Evolutionary conservation across 129 eudicot genomes (phyloP), one percentile per base, ranked within the genome.

Genomic region (Flaveria robusta): DNA sequence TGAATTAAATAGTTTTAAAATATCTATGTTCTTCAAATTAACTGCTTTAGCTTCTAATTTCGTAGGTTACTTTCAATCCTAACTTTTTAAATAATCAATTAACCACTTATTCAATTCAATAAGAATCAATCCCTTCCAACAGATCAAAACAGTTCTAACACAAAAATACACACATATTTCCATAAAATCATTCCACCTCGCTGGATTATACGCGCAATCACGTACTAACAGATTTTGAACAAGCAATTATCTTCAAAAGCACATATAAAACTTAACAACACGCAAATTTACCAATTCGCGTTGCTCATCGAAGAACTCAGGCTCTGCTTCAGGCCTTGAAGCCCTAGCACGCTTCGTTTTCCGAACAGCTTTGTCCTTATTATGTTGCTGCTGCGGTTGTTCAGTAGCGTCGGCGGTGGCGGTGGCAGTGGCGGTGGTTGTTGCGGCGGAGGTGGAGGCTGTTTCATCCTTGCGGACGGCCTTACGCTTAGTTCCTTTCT

Each of bases 261-360:
- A 19, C 12, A 56, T 7, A 1, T 9, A 58, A 60, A 26, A 3
- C 7, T 31, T 1, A 45, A 7, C 7, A 12, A 43, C 9, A 34
- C 7, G 15, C 13, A 73, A 56, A 2, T 9, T 9, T 86, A 93
- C 98, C 97, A 94, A 75, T 79, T 91, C 86, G 26, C 98, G 97
- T 85, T 88, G 84, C 23, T 94, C 98, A 13, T 80, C 77, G 65
- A 94, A 94, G 80, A 71, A 94, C 91, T 87, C 93, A 1, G 92
- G 85, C 74, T 87, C 93, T 15, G 83, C 37, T 20, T 82, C 85
- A 59, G 91, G 87, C 74, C 86, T 89, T 1, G 83, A 26, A 67
- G 47, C 47, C 80, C 77, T 88, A 0, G 92, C 45, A 46, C 90
- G 85, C 82, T 82, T 88, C 29, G 74, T 77, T 73, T 64, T 75